Evolutionary conservation across 129 eudicot genomes (phyloP), one percentile per base, ranked within the genome.

Genomic region (Deinandra increscens): DNA sequence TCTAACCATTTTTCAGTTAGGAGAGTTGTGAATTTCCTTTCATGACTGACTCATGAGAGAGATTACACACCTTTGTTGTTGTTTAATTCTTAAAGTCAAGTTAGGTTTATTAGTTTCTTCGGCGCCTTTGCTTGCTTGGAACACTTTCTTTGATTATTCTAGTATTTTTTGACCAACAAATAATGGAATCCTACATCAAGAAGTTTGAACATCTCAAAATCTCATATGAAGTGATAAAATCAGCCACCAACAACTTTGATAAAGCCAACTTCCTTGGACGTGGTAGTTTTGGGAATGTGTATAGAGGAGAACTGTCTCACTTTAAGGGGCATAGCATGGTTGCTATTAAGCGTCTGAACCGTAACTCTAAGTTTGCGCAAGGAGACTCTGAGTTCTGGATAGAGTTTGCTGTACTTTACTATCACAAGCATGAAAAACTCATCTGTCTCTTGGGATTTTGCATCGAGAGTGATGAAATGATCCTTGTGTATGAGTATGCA

Each of bases 201-300:
- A n/a, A n/a, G n/a, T n/a, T n/a, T n/a, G 23, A 60, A 60, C 42
- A 33, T 60, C 65, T 60, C n/a, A 60, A 33, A 60, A 60, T 60
- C 11, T 44, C 14, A 60, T 44, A 31, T 36, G 20, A 60, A 33
- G 65, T 31, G 9, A 60, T 31, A 2, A 12, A 12, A 60, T 29
- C 22, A 5, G 36, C 39, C 36, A 71, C 76, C 5, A 3, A 58
- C 37, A 43, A 71, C 60, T 71, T 58, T 29, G 8, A 13, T 31
- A 9, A 18, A 2, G 0, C 17, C 56, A 42, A 59, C 7, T 39
- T 29, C 0, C 44, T 58, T 0, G 76, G 68, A 44, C 0, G 0
- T 5, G 68, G 68, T 29, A 68, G 66, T 4, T 71, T 71, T 9
- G 67, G 68, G 3, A 59, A 58, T 10, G 75, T 71, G 4, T 71